phyloP scores from a whole-genome alignment of 169 alveolate species.

The Plasmodium vinckei region DNA sequence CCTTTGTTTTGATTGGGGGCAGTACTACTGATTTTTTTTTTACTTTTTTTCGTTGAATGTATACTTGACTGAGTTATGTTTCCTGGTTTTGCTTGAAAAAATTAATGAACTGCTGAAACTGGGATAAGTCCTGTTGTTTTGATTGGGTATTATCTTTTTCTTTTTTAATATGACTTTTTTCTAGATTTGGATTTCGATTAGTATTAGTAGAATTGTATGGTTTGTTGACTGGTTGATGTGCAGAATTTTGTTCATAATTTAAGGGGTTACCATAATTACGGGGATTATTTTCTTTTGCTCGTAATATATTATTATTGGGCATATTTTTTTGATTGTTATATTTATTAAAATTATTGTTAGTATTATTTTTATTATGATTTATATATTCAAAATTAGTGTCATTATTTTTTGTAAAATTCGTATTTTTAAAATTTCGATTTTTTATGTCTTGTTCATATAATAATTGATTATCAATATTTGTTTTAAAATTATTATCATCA shows the following conservation, averaged over 20 bases:
- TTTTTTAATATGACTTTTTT: background rate
- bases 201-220: too few species aligned
- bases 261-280: too few species aligned
- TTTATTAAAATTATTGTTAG: background rate
- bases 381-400: background rate
- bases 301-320: too few species aligned
- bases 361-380: slow-evolving; percentile 6
- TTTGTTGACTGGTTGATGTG: too few species aligned
- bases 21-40: background rate
- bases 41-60: background rate
- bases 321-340: background rate
- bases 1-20: background rate
- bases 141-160: background rate
- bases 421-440: background rate
- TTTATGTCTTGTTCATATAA: slow-evolving; percentile 11
- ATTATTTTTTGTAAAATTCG: background rate
- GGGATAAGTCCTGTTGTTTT: slow-evolving; percentile 25
- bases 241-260: too few species aligned
- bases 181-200: background rate
- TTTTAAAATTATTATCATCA: slow-evolving; percentile 20
- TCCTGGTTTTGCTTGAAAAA: slow-evolving; percentile 50
- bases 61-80: background rate
- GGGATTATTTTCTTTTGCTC: too few species aligned
- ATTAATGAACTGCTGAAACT: slow-evolving; percentile 54
- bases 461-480: background rate